Evolutionary conservation across 2,329 filamentous ascomycete genomes (phyloP), one percentile per base, ranked within the genome.

Genomic region (Ophiostoma ips): DNA sequence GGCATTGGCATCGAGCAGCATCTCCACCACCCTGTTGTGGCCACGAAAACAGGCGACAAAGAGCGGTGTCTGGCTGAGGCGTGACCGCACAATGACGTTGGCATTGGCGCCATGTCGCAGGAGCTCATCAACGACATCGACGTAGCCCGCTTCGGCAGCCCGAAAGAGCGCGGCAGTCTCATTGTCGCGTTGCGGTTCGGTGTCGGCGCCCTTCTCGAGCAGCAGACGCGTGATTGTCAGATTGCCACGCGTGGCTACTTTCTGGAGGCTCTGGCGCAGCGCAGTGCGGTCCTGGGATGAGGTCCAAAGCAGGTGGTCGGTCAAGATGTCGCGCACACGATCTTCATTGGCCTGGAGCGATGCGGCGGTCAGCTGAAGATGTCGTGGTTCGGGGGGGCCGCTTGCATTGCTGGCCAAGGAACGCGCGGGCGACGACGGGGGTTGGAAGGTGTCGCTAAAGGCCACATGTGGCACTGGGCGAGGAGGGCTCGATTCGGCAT

Each of bases 61-160:
- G 6, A 69, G 56, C 0, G 65, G 62, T 5, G 66, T 66, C 58
- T 66, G 63, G 19, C 59, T 61, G 24, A 53, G 56, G 6, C 63
- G 54, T 34, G 61, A 58, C 12, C 38, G 47, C 12, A 50, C 53
- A 1, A 57, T 58, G 53, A 59, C 60, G 52, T 68, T 60, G 3
- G 62, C 59, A 43, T 67, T 58, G 37, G 66, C 66, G 6, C 55
- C 48, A 47, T 57, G 58, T 15, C 52, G 54, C 30, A 69, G 58
- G 46, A 69, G 58, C 53, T 64, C 61, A 6, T 54, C 30, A 6
- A 66, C 61, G 7, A 68, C 56, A 15, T 52, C 58, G n/a, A 57
- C 54, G 47, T 68, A 62, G 35, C 65, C 65, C 1, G 58, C 59
- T 54, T 67, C 64, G 45, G 64, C 65, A 9, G 67, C 66, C 51